Evolutionary conservation across 2,329 filamentous ascomycete species (phyloP), one percentile per base, ranked within the genome.

Genomic region (Apiospora kogelbergensis): DNA sequence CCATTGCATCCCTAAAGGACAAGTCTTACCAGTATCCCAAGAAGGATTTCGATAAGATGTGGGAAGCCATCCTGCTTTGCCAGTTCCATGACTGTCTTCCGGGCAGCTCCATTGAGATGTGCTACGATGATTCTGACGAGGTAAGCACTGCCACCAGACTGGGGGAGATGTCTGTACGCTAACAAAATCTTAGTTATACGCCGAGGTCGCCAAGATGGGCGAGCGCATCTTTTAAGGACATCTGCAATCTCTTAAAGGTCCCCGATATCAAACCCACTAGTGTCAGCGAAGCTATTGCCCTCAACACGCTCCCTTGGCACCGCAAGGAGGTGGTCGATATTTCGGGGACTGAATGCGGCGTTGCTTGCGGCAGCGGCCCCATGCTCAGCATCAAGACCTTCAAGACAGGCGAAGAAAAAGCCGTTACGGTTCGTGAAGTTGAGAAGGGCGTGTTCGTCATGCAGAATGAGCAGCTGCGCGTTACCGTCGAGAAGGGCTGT

Each of bases 21-120:
- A 84, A 85, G 40, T 84, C 84, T 1, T 98, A 97, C 83, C 92
- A 91, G 76, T 99, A 98, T 78, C 96, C 96, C 11, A 98, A 97
- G 81, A 89, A 92, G 77, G 90, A 96, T n/a, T 91, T 99, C 68
- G 96, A 99, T 77, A 87, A 91, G 69, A 97, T 99, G 90, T 99
- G 96, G 96, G 95, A 98, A 83, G 87, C 88, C 68, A 91, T 95
- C 3, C 85, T 98, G 30, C 88, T 98, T 33, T 98, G 95, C 73
- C 96, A 99, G 76, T 99, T 99, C 85, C 96, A 99, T 73, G 96
- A 99, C 78, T 98, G 96, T 78, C 85, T 99, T 66, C 96, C 96
- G 0, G 96, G 96, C 68, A 98, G 94, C 78, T 93, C 90, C 42
- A 98, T 99, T 74, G 95, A 97, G 80, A 98, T 98, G 94, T 97